Evolutionary conservation across 2,329 filamentous ascomycete genomes (phyloP).

Genomic region (Monascus ruber): DNA sequence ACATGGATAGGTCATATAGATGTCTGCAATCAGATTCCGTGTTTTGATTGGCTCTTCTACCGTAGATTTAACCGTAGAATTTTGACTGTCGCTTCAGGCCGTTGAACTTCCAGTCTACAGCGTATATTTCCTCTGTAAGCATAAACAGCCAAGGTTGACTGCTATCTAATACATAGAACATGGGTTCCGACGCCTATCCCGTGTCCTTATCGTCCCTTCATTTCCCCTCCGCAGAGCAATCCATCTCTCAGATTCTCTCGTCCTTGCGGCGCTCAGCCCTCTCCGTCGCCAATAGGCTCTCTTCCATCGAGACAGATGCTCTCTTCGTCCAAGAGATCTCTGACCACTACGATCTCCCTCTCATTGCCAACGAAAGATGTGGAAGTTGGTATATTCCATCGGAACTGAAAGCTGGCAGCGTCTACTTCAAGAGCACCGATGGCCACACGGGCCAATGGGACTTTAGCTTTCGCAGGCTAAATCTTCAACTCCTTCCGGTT

Average conservation of each 20-base stretch:
- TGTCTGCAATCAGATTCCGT: too few species aligned
- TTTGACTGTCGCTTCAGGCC: too few species aligned
- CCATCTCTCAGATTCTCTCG: slow-evolving; percentile 57
- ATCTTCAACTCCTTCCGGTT: slow-evolving; percentile 65
- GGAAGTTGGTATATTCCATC: slow-evolving; percentile 87
- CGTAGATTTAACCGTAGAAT: too few species aligned
- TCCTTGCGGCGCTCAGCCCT: slow-evolving; percentile 67
- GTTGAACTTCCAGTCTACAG: too few species aligned
- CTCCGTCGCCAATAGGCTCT: slow-evolving; percentile 68
- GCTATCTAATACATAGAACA: too few species aligned
- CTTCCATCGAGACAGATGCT: slow-evolving; percentile 67
- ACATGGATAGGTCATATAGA: too few species aligned
- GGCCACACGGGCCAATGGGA: slow-evolving; percentile 85
- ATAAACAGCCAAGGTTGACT: too few species aligned
- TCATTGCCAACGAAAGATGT: slow-evolving; percentile 88
- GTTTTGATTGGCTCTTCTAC: too few species aligned
- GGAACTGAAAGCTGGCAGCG: slow-evolving; percentile 54
- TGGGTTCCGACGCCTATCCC: slow-evolving; percentile 16
- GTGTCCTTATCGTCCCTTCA: slow-evolving; percentile 35
- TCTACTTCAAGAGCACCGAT: slow-evolving; percentile 97
- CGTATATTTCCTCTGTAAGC: too few species aligned
- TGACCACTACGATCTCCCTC: slow-evolving; percentile 44
- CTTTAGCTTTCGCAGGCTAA: slow-evolving; percentile 75
- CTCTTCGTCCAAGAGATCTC: slow-evolving; percentile 56
- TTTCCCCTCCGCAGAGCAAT: slow-evolving; percentile 46